Conservation (phyloP, 768 basidiomycete genomes). For the Galerina marginata region DNA sequence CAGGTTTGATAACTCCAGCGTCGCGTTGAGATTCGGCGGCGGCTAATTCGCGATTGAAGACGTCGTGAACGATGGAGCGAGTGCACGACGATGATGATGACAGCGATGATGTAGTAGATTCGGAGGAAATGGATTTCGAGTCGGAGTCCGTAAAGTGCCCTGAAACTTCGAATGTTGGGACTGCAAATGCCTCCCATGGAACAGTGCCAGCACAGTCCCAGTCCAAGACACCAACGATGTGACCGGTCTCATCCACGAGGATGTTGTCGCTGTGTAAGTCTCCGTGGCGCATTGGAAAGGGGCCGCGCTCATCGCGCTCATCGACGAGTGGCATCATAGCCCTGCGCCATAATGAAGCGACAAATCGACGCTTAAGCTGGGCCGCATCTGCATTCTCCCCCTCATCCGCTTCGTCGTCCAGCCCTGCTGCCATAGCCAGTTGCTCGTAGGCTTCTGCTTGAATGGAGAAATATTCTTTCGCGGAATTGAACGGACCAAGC, state of each 20-base stretch:
- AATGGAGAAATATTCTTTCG: conserved; percentile 44
- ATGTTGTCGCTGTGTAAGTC: conserved; percentile 49
- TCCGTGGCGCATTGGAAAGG: conserved; percentile 48
- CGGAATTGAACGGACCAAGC: conserved; percentile 44
- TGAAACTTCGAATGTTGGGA: conserved; percentile 47
- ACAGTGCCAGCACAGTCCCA: conserved; percentile 51
- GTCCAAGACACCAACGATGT: conserved; percentile 47
- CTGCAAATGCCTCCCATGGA: conserved; percentile 49
- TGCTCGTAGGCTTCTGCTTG: conserved; percentile 47
- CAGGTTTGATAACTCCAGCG: conserved; percentile 26
- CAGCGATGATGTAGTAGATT: conserved; percentile 16
- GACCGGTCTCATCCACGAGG: conserved; percentile 43
- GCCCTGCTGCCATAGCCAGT: conserved; percentile 40
- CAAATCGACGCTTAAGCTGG: conserved; percentile 41
- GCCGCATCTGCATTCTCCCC: conserved; percentile 29
- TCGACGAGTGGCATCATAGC: conserved; percentile 48
- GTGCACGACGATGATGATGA: conserved; percentile 23
- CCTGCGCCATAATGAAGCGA: conserved; percentile 44
- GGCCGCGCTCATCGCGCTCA: conserved; percentile 41
- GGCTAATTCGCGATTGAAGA: conserved; percentile 36
- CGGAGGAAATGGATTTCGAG: conserved; percentile 22
- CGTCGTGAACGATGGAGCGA: conserved; percentile 36
- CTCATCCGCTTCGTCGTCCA: conserved; percentile 31
- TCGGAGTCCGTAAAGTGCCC: conserved; percentile 41
- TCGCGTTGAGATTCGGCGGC: conserved; percentile 32